Evolutionary conservation across 139 green algal species (phyloP).

Genomic region (Edaphochlamys debaryana): DNA sequence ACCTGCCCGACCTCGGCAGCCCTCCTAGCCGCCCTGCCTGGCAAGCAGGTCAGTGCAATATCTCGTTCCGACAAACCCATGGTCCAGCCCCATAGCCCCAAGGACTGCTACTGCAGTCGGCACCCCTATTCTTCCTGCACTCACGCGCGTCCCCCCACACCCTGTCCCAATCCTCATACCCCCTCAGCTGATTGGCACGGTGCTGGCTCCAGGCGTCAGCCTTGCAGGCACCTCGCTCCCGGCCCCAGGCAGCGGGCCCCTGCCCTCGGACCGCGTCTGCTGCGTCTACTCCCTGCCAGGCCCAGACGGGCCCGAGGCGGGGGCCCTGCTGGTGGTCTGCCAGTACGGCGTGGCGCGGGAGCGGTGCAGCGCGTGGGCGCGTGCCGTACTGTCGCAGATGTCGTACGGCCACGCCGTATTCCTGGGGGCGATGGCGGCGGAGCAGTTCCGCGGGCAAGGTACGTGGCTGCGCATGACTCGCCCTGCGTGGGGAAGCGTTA

Average conservation of each 20-base stretch:
- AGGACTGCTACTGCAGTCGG: too few relatives aligned
- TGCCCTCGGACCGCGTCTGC: background rate
- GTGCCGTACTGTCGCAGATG: conserved; percentile 38
- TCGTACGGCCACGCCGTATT: conserved; percentile 28
- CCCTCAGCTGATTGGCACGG: conserved; percentile 1
- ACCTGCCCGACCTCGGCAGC: conserved; percentile 44
- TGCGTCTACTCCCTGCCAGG: background rate
- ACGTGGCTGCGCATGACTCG: background rate
- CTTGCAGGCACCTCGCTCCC: background rate
- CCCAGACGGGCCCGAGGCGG: background rate
- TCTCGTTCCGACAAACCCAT: too few relatives aligned
- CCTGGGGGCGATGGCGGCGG: conserved; percentile 28
- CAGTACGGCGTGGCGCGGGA: conserved; percentile 30
- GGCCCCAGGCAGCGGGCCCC: background rate
- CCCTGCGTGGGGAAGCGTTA: background rate
- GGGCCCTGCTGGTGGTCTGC: conserved; percentile 46
- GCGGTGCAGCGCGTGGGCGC: conserved; percentile 41
- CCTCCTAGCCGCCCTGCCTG: conserved; percentile 10
- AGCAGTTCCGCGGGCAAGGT: conserved; percentile 34
- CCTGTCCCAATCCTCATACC: too few relatives aligned
- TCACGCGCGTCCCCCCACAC: too few relatives aligned
- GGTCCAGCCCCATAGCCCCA: too few relatives aligned
- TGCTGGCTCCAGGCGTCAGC: conserved; percentile 1
- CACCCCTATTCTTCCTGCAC: too few relatives aligned
- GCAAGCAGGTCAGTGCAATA: conserved; percentile 13